These are phyloP conservation scores for Xanthoconium stramineum DNA, from an alignment of 768 basidiomycete genomes.

Conservation along the genomic window DNA sequence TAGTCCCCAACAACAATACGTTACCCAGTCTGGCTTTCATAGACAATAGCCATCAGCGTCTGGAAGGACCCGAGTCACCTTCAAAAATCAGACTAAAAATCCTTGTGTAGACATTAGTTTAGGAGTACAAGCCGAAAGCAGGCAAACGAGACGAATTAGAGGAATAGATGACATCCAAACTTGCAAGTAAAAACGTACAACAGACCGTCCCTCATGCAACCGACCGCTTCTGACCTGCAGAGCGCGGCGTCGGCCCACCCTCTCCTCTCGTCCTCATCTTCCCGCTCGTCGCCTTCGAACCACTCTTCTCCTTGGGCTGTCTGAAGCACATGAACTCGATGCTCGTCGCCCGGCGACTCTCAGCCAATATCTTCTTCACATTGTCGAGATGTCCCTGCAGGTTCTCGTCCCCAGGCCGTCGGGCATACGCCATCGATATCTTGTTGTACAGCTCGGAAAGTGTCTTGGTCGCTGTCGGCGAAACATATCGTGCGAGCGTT, in stretches of 20 bases:
- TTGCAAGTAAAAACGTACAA: neutral
- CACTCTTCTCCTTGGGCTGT: constrained; percentile 50
- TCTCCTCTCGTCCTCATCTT: constrained; percentile 23
- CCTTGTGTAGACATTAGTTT: too few species aligned
- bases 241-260: constrained; percentile 4
- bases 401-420: constrained; percentile 81
- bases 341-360: constrained; percentile 85
- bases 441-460: constrained; percentile 91
- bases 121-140: too few species aligned
- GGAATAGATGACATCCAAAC: neutral
- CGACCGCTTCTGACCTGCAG: constrained; percentile 21
- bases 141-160: too few species aligned
- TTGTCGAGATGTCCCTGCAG: constrained; percentile 84
- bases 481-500: constrained; percentile 86
- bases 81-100: too few species aligned
- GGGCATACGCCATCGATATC: constrained; percentile 89
- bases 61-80: too few species aligned
- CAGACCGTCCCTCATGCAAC: neutral
- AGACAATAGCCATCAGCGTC: too few species aligned
- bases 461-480: constrained; percentile 72
- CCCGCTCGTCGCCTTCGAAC: constrained; percentile 12
- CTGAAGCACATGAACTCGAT: constrained; percentile 96
- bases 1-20: too few species aligned
- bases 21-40: too few species aligned
- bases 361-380: constrained; percentile 86